Evolutionary conservation across 345 rosid genomes (phyloP).

Genomic region (Turnera subulata): DNA sequence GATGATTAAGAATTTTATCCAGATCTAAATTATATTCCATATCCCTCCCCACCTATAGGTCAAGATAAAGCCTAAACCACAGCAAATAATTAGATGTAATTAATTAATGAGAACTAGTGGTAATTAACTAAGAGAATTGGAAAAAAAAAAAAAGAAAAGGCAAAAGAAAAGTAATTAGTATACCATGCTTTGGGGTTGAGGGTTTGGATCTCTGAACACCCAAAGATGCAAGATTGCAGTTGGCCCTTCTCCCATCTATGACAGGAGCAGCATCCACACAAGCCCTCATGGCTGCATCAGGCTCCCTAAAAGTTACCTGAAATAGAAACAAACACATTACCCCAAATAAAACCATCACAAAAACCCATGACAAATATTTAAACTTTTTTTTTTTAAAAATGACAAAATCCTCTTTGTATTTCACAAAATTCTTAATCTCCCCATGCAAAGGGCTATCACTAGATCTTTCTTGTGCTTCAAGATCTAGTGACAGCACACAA

Average conservation of each 20-base stretch:
- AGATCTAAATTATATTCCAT: neutral
- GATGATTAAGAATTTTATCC: neutral
- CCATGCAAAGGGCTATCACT: neutral
- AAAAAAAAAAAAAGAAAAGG: neutral
- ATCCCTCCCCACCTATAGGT: neutral
- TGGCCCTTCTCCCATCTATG: conserved; percentile 96
- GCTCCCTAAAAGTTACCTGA: conserved; percentile 90
- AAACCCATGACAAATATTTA: neutral
- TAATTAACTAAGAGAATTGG: no score
- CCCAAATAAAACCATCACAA: neutral
- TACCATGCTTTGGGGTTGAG: conserved; percentile 88
- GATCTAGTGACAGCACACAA: conserved; percentile 9
- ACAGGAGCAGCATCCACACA: conserved; percentile 94
- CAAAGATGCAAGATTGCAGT: conserved; percentile 90
- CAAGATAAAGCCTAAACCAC: neutral
- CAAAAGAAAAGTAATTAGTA: neutral
- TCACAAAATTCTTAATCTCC: neutral
- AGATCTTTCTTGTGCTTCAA: conserved; percentile 13
- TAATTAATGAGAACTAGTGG: no score
- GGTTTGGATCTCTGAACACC: conserved; percentile 98
- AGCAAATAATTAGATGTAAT: neutral
- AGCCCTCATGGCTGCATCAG: conserved; percentile 92
- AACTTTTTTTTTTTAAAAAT: no score
- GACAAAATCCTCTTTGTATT: neutral
- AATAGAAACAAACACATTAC: conserved; percentile 8